Evolutionary conservation across 192 early-diverging fungal species (phyloP).

Genomic region (Physocladia obscura): DNA sequence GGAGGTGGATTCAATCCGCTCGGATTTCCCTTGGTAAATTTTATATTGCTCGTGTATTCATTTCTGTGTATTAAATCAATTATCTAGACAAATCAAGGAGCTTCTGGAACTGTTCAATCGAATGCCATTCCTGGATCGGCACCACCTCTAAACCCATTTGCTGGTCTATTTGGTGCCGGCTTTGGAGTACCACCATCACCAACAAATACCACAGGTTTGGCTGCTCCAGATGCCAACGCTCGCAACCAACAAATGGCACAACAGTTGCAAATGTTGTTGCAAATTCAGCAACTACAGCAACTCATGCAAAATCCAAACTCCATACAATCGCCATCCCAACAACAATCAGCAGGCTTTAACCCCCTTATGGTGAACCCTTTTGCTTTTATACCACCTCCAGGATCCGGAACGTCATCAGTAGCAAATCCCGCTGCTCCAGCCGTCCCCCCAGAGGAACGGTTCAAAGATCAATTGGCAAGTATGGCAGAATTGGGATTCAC

Average conservation of each 20-base stretch:
- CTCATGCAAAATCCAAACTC: background rate
- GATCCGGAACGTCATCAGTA: background rate
- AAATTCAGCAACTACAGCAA: conserved; percentile 7
- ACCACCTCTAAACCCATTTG: background rate
- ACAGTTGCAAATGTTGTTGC: conserved; percentile 9
- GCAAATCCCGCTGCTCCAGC: conserved; percentile 58
- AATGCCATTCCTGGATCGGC: background rate
- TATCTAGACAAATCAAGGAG: too few relatives aligned
- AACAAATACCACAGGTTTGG: background rate
- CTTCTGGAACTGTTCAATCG: too few relatives aligned
- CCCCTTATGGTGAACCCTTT: conserved; percentile 15
- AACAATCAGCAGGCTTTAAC: conserved; percentile 2
- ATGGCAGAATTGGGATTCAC: conserved; percentile 86
- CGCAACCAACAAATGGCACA: conserved; percentile 7
- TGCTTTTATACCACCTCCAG: background rate
- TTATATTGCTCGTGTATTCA: too few relatives aligned
- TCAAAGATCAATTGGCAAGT: conserved; percentile 62
- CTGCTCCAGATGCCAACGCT: background rate
- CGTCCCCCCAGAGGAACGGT: conserved; percentile 70
- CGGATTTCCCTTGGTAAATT: too few relatives aligned
- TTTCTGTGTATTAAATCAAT: too few relatives aligned
- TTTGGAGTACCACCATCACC: background rate
- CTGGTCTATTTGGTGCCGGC: background rate
- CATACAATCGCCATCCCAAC: background rate
- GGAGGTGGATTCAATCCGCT: too few relatives aligned